phyloP scores from a whole-genome alignment of 2,329 filamentous ascomycete species.

The Ceratocystis destructans region DNA sequence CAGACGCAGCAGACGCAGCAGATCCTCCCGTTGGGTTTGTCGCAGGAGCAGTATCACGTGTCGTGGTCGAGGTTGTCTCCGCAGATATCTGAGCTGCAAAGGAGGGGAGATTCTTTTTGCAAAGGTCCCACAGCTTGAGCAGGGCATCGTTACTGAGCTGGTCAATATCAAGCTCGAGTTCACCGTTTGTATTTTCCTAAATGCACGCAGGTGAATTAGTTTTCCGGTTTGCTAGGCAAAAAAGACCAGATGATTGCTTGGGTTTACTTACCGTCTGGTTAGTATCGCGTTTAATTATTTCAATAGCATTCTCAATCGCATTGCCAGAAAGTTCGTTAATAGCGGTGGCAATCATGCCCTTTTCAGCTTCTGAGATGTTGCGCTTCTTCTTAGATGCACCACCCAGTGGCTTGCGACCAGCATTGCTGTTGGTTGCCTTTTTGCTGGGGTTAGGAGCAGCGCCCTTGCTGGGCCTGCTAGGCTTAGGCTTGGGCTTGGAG shows the following conservation, averaged over 20 bases:
- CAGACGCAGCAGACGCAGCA: constrained; percentile 23
- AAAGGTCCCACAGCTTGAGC: constrained; percentile 36
- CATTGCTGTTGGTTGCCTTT: constrained; percentile 29
- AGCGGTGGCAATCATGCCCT: constrained; percentile 77
- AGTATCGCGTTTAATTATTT: constrained; percentile 80
- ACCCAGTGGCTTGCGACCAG: constrained; percentile 28
- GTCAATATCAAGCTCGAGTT: constrained; percentile 47
- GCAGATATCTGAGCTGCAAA: constrained; percentile 24
- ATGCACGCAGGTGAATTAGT: constrained; percentile 17
- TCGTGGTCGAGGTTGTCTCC: constrained; percentile 18
- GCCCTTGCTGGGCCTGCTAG: constrained; percentile 30
- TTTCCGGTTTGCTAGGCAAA: not conserved
- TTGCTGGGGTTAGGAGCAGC: constrained; percentile 27
- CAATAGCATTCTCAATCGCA: constrained; percentile 68
- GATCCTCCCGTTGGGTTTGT: constrained; percentile 18
- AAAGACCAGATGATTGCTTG: not conserved
- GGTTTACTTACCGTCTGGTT: constrained; percentile 52
- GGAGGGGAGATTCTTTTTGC: constrained; percentile 31
- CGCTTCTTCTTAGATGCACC: constrained; percentile 35
- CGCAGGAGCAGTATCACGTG: constrained; percentile 21
- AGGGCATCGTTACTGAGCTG: constrained; percentile 42
- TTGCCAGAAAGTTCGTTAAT: constrained; percentile 67
- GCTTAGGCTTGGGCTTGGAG: constrained; percentile 39
- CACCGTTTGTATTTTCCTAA: constrained; percentile 45
- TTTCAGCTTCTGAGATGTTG: constrained; percentile 62